These are phyloP conservation scores for Fagopyrum tataricum DNA, from an alignment of 148 eudicot genomes.

Conservation along the genomic window DNA sequence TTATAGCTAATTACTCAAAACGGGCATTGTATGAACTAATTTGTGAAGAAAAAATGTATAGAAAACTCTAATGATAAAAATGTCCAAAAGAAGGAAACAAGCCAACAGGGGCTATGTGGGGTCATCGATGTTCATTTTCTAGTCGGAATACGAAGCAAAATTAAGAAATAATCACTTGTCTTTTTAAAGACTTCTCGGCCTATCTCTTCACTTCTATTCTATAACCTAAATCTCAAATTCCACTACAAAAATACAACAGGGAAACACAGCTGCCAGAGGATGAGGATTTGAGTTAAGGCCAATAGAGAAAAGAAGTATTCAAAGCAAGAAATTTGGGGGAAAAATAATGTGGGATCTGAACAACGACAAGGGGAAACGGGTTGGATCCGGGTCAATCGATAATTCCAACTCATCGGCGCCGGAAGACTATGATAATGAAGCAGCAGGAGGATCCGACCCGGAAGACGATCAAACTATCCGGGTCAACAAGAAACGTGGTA, in stretches of 20 bases:
- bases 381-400: constrained; percentile 27
- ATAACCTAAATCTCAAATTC: not conserved
- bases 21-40: not conserved
- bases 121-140: not conserved
- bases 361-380: constrained; percentile 48
- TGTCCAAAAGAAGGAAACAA: constrained; percentile 5
- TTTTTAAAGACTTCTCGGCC: not conserved
- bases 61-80: not conserved
- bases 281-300: not conserved
- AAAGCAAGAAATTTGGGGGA: not conserved
- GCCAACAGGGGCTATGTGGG: not conserved
- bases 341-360: constrained; percentile 92
- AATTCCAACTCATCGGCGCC: constrained; percentile 71
- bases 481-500: constrained; percentile 18
- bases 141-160: not conserved
- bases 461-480: constrained; percentile 17
- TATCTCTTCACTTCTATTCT: not conserved
- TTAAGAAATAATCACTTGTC: not conserved
- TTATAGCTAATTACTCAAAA: too few relatives aligned
- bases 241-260: not conserved
- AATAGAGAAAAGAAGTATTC: not conserved
- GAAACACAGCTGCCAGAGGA: not conserved
- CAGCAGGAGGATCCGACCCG: constrained; percentile 29
- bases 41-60: not conserved
- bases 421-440: constrained; percentile 19